Conservation (phyloP, 192 early-diverging fungal species). For the Allomyces arbusculus region DNA sequence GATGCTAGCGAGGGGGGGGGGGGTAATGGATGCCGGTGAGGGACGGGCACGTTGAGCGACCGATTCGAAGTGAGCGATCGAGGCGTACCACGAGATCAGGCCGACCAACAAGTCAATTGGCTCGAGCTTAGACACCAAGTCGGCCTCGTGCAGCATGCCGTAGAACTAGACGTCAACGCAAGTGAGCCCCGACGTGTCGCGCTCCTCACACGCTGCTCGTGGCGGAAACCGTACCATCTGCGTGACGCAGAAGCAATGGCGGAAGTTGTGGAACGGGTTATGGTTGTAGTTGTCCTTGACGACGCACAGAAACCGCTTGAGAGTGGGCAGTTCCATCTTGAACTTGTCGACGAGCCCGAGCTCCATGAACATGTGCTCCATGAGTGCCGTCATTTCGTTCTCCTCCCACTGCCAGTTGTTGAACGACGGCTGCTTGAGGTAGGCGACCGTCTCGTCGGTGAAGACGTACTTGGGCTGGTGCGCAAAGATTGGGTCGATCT, state of each 20-base stretch:
- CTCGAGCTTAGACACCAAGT: not conserved
- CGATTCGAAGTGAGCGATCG: not conserved
- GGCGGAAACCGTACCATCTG: not conserved
- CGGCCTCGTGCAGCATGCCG: not conserved
- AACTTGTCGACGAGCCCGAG: slow-evolving; percentile 14
- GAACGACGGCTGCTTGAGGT: slow-evolving; percentile 18
- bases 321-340: slow-evolving; percentile 5
- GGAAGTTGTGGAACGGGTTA: not conserved
- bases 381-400: slow-evolving; percentile 15
- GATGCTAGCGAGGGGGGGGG: not conserved
- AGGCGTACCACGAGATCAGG: not conserved
- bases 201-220: not conserved
- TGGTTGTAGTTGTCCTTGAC: not conserved
- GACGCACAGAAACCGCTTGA: not conserved
- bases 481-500: not conserved
- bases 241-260: not conserved
- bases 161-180: not conserved
- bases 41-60: not conserved
- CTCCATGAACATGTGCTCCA: slow-evolving; percentile 20
- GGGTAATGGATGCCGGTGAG: not conserved
- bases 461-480: slow-evolving; percentile 7
- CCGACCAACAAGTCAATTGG: not conserved
- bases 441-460: slow-evolving; percentile 5
- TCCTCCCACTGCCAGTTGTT: slow-evolving; percentile 25
- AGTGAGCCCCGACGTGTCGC: not conserved